Percentiles rank a stretch among this genome's conserved stretches.
phyloP scores from a whole-genome alignment of 208 protist species.

The Wallacemonas rigidus region DNA sequence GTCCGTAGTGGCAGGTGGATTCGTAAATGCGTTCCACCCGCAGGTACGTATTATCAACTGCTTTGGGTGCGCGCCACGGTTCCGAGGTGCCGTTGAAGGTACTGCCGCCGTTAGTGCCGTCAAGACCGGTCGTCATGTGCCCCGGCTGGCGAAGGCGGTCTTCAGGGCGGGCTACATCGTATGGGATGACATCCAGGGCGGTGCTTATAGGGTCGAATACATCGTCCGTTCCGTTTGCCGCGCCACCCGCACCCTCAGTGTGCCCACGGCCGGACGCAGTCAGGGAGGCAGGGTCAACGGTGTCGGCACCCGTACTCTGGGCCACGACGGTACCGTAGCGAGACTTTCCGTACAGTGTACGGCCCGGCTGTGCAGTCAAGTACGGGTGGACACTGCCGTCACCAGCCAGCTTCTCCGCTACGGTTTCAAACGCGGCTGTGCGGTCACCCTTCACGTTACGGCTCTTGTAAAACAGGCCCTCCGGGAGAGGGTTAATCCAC shows the following conservation, averaged over 20 bases:
- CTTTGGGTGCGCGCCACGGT: constrained; percentile 56
- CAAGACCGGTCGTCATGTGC: constrained; percentile 35
- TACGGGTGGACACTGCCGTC: constrained; percentile 22
- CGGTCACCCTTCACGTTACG: constrained; percentile 18
- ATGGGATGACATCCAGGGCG: constrained; percentile 41
- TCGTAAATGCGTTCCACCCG: constrained; percentile 70
- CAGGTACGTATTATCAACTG: constrained; percentile 71
- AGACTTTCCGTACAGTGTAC: constrained; percentile 64
- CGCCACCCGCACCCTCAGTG: background rate
- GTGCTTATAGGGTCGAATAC: constrained; percentile 54
- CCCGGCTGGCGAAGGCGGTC: constrained; percentile 47
- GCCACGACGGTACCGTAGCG: constrained; percentile 70
- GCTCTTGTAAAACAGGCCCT: constrained; percentile 56
- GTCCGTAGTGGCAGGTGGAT: constrained; percentile 78
- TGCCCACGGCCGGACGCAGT: background rate
- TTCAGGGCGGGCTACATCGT: constrained; percentile 62
- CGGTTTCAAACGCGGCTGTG: constrained; percentile 1
- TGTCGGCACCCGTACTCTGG: constrained; percentile 12
- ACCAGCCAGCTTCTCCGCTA: constrained; percentile 1
- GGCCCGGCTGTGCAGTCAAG: constrained; percentile 26
- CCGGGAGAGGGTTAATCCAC: constrained; percentile 82
- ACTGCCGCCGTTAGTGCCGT: constrained; percentile 52
- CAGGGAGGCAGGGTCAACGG: constrained; percentile 1
- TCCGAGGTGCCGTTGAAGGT: constrained; percentile 58
- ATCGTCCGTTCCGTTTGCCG: constrained; percentile 7